Percentiles rank a stretch among this genome's conserved stretches.
phyloP scores from a whole-genome alignment of 257 asterid genomes.

The Ligustrum vulgare region DNA sequence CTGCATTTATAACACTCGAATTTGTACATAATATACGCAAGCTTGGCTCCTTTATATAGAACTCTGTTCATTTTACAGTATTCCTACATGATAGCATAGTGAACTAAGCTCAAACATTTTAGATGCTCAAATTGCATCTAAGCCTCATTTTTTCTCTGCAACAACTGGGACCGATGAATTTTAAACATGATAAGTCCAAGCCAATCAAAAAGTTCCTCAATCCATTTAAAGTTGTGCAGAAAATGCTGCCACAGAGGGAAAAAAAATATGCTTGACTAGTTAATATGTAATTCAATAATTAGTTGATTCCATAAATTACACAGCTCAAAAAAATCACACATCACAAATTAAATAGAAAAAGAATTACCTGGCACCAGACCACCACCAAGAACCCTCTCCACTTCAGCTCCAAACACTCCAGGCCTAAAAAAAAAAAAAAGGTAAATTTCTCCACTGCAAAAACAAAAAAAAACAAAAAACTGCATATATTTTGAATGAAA shows the following conservation, averaged over 20 bases:
- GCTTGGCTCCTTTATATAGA: neutral
- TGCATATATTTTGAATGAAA: neutral
- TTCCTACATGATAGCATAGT: neutral
- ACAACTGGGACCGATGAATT: neutral
- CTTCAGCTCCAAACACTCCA: constrained; percentile 90
- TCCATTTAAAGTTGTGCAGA: neutral
- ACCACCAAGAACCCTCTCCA: constrained; percentile 96
- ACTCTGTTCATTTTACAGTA: neutral
- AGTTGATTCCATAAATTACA: neutral
- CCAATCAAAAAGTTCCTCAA: neutral
- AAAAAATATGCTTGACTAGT: neutral
- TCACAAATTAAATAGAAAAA: neutral
- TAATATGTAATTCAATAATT: neutral
- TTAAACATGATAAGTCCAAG: neutral
- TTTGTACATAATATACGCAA: neutral
- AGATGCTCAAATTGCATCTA: neutral
- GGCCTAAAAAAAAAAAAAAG: constrained; percentile 40
- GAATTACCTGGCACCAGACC: constrained; percentile 89
- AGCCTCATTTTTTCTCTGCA: constrained; percentile 4
- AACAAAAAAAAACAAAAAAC: neutral
- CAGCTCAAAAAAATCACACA: neutral
- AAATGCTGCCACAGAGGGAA: neutral
- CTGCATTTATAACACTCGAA: neutral
- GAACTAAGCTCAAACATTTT: neutral
- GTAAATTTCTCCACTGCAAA: constrained; percentile 3